phyloP scores from a whole-genome alignment of 495 filamentous ascomycete species.

The Aspergillus bridgeri region DNA sequence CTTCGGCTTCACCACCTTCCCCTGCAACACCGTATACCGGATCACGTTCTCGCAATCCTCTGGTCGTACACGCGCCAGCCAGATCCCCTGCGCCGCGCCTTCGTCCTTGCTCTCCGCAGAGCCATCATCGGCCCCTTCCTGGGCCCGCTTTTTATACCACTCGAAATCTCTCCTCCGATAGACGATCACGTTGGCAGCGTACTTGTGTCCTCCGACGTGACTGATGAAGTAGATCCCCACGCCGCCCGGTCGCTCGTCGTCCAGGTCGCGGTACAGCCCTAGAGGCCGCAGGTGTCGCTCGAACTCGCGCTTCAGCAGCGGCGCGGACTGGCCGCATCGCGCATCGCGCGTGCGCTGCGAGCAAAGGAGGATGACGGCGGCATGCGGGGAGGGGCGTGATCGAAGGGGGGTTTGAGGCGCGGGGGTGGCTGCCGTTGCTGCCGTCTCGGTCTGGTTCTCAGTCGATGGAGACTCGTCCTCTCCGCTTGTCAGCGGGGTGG shows the following conservation, averaged over 20 bases:
- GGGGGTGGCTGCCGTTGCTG: conserved; percentile 29
- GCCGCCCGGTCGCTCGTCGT: conserved; percentile 82
- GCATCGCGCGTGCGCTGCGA: conserved; percentile 91
- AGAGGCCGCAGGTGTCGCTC: conserved; percentile 83
- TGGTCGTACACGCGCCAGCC: conserved; percentile 83
- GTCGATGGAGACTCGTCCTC: conserved; percentile 3
- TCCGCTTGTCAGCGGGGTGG: conserved; percentile 57
- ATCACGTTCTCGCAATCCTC: conserved; percentile 96
- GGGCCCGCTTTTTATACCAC: conserved; percentile 38
- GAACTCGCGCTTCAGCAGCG: conserved; percentile 79
- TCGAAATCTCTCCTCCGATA: conserved; percentile 67
- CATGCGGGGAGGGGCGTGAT: conserved; percentile 72
- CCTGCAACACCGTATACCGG: conserved; percentile 82
- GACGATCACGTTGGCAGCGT: conserved; percentile 77
- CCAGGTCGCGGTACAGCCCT: conserved; percentile 79
- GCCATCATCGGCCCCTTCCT: conserved; percentile 23
- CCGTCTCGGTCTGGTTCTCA: conserved; percentile 10
- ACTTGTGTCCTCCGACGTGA: conserved; percentile 57
- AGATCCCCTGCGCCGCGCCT: conserved; percentile 83
- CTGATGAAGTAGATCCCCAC: conserved; percentile 94
- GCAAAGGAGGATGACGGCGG: conserved; percentile 85
- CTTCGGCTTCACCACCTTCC: conserved; percentile 87
- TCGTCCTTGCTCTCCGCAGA: conserved; percentile 43
- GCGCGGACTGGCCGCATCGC: conserved; percentile 89
- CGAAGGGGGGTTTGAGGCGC: conserved; percentile 50